Evolutionary conservation across 1,139 yeast species (phyloP).

Genomic region (Taphrina deformans): DNA sequence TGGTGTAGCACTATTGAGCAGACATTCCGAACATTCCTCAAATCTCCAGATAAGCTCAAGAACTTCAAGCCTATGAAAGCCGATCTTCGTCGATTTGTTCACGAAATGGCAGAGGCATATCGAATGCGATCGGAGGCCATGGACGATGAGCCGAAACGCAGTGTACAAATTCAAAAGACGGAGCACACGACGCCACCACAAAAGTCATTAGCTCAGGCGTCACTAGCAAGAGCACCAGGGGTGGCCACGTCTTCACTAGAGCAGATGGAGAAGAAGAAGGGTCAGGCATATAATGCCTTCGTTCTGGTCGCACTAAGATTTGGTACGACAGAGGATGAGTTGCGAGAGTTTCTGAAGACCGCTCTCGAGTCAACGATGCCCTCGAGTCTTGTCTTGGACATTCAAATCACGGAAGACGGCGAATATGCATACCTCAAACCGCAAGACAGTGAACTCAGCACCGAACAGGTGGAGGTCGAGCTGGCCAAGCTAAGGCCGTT

Average conservation of each 20-base stretch:
- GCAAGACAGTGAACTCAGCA: constrained; percentile 7
- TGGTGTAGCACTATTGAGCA: constrained; percentile 61
- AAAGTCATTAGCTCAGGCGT: constrained; percentile 1
- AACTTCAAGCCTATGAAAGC: constrained; percentile 73
- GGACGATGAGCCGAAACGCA: constrained; percentile 76
- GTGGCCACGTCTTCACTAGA: neutral
- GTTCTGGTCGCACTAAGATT: constrained; percentile 37
- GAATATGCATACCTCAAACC: constrained; percentile 38
- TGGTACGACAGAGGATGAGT: constrained; percentile 37
- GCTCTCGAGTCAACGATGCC: constrained; percentile 7
- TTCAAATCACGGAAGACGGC: constrained; percentile 37
- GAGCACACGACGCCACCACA: constrained; percentile 36
- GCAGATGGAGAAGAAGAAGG: constrained; percentile 13
- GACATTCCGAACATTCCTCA: constrained; percentile 54
- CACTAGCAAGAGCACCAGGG: neutral
- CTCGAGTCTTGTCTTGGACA: constrained; percentile 29
- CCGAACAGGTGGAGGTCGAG: constrained; percentile 37
- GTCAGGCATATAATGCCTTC: constrained; percentile 38
- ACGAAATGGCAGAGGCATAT: constrained; percentile 62
- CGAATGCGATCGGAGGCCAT: constrained; percentile 68
- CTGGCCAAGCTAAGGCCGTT: constrained; percentile 34
- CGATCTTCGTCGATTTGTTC: constrained; percentile 70
- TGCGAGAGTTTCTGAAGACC: neutral
- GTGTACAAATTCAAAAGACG: constrained; percentile 58
- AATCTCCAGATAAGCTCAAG: constrained; percentile 47